These are phyloP conservation scores for Emericellopsis cladophorae DNA, from an alignment of 2,329 filamentous ascomycete species.

Conservation along the genomic window DNA sequence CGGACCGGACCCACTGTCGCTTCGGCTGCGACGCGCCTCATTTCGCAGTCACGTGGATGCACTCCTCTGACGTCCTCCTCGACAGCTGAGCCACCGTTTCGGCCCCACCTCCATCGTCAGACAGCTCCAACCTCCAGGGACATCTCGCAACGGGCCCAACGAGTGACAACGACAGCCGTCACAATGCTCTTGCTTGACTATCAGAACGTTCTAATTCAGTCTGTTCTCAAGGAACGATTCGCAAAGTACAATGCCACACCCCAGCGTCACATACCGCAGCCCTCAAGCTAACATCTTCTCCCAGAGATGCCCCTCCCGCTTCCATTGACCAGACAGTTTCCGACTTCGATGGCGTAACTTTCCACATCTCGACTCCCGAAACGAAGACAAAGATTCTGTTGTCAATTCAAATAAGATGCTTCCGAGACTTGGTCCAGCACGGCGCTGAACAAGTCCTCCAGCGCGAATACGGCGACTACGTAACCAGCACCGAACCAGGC, in stretches of 20 bases:
- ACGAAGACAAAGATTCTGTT: constrained; percentile 88
- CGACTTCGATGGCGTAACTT: constrained; percentile 97
- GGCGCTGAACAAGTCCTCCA: constrained; percentile 85
- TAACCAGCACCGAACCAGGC: constrained; percentile 73
- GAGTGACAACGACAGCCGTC: constrained; percentile 9
- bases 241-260: constrained; percentile 49
- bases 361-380: constrained; percentile 95
- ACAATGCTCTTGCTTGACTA: constrained; percentile 93
- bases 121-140: constrained; percentile 12
- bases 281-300: constrained; percentile 20
- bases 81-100: constrained; percentile 10
- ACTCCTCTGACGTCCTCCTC: constrained; percentile 13
- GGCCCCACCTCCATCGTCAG: constrained; percentile 27
- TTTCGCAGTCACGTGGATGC: constrained; percentile 17
- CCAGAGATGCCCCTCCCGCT: constrained; percentile 61
- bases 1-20: neutral
- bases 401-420: constrained; percentile 92
- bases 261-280: neutral
- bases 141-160: neutral
- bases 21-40: neutral
- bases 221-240: constrained; percentile 89
- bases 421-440: constrained; percentile 80
- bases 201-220: constrained; percentile 96
- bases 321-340: constrained; percentile 97
- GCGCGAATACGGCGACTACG: constrained; percentile 89